Percentiles rank a stretch among this genome's conserved stretches.
Evolutionary conservation across 176 grass and related monocot species (phyloP).

Genomic region (Phragmites australis): DNA sequence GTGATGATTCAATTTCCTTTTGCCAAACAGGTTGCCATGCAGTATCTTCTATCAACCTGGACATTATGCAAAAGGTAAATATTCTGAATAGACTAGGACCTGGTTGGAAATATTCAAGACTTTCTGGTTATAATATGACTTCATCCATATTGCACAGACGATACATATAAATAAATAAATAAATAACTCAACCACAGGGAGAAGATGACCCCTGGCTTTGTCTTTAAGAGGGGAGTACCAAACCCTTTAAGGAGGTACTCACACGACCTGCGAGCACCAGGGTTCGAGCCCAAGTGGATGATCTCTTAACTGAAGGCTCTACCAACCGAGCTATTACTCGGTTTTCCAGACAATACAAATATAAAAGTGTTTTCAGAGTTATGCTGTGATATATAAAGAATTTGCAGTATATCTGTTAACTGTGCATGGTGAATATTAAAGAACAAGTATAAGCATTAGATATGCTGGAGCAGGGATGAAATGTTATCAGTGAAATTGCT

Average conservation of each 20-base stretch:
- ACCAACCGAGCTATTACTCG: no score
- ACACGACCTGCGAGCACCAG: no score
- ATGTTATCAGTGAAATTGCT: not conserved
- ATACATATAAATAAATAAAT: no score
- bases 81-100: conserved; percentile 22
- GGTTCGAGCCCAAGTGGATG: no score
- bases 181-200: no score
- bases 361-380: not conserved
- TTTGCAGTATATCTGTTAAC: conserved; percentile 3
- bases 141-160: not conserved
- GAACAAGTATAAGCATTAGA: conserved; percentile 3
- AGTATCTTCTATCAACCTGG: conserved; percentile 88
- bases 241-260: no score
- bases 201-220: no score
- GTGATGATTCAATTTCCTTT: conserved; percentile 63
- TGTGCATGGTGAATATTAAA: not conserved
- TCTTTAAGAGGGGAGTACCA: no score
- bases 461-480: not conserved
- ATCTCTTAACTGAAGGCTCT: no score
- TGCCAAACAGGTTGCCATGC: conserved; percentile 93
- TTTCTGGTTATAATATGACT: conserved; percentile 14
- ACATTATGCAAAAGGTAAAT: conserved; percentile 32
- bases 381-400: conserved; percentile 13
- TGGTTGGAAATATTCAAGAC: not conserved
- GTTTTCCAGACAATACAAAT: no score